Base-by-base conservation (phyloP, 352 stramenopile species). In the Phytopythium mirpurense region DNA sequence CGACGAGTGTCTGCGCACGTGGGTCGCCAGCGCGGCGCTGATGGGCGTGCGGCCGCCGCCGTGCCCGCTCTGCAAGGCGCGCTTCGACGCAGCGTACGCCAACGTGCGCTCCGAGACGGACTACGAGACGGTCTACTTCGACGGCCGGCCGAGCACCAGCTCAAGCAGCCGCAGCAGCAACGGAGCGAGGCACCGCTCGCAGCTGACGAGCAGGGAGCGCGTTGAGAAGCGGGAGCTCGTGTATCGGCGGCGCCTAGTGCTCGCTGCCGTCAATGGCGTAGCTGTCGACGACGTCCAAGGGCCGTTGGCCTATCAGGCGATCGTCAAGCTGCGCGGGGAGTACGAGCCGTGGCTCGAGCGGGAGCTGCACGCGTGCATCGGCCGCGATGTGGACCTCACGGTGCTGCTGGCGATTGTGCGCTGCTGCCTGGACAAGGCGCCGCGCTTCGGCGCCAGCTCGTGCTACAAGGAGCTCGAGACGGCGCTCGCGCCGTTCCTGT, bases 351-450 rank as follows among this genome's bases (percentile, higher is more conserved):
- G 81, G 81, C 44, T 89, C 18, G 51, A 75, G 48, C 73, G 74
- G n/a, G 81, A 91, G 52, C 41, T 91, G 29, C 54, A 56, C 15
- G 81, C 77, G n/a, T 89, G 78, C 45, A 79, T 89, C 56, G 81
- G 81, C 26, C 65, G 67, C 7, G 67, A 83, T 26, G 66, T 88
- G 21, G 76, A 91, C 38, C 63, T 91, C 26, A 86, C 76, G 0
- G 72, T 91, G 18, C 66, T 91, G 21, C n/a, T 84, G 19, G 61
- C 68, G 11, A 65, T 91, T 23, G 84, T 91, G 36, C 63, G 81
- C 32, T 74, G 68, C 63, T 83, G 67, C 26, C 48, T 91, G 4
- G 74, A 87, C 40, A 82, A 81, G 42, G 68, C 77, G 21, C 43
- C 24, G 15, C 62, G 68, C 43, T 78, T 67, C 44, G 65, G 66